Evolutionary conservation across 192 early-diverging fungal genomes (phyloP), one percentile per base, ranked within the genome.

Genomic region (Podila minutissima): DNA sequence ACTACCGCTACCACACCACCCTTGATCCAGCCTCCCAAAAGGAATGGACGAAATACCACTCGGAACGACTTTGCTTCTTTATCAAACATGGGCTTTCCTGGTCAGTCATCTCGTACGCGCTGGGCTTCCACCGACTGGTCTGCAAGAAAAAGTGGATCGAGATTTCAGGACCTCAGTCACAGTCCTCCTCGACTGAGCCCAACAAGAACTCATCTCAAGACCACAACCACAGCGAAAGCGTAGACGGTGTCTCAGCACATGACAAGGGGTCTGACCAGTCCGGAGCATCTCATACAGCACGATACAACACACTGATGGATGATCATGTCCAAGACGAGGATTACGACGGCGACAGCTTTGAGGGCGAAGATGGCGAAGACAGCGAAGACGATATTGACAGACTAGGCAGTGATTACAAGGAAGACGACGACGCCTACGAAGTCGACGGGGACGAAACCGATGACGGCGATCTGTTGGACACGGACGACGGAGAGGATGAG

Each of bases 31-130:
- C 37, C 6, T 20, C 22, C 5, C 49, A 60, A 37, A 64, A 59
- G 22, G 49, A 51, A 29, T 81, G 77, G 77, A 81, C 65, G 0
- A 66, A 66, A 8, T 4, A 33, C 7, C 31, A 63, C 13, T 12
- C 33, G 1, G 71, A 81, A 0, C 55, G 67, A 32, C 71, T 81
- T 9, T 60, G 60, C 12, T 72, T 73, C 49, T 81, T 53, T 26
- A 61, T 81, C 15, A 26, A 69, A 0, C 77, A 81, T 32, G 77
- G 77, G 24, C 10, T 81, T 0, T 7, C 71, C 0, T 81, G 77
- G 77, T 26, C 66, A 6, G 24, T 31, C 6, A 73, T 81, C 24
- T 50, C 60, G 22, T 37, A 20, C 0, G 55, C 58, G 1, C 41
- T 81, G 19, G 77, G 77, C 3, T 37, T 81, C 20, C 59, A 73